These are phyloP conservation scores for Myriosclerotinia scirpicola DNA, from an alignment of 2,329 filamentous ascomycete genomes.

Conservation along the genomic window DNA sequence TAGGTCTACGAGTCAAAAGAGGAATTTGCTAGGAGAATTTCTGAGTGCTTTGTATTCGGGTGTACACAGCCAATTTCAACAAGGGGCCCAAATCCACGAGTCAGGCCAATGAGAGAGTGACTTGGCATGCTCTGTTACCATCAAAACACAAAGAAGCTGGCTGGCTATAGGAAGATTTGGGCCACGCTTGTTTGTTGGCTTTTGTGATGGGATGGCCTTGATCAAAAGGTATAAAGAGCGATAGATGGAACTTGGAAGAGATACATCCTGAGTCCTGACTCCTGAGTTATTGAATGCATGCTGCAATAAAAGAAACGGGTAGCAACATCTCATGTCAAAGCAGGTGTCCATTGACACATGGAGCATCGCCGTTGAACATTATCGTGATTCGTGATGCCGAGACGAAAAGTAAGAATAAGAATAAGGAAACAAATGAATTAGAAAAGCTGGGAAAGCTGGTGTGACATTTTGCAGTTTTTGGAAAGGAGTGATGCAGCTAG, in stretches of 20 bases:
- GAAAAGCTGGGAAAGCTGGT: not conserved
- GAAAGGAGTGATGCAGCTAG: constrained; percentile 6
- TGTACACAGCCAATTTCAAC: constrained; percentile 19
- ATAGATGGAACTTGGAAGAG: not conserved
- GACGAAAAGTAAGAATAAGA: constrained; percentile 10
- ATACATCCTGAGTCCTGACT: not conserved
- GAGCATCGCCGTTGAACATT: constrained; percentile 22
- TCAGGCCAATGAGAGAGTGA: constrained; percentile 6
- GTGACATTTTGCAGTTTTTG: constrained; percentile 1
- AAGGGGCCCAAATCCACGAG: not conserved
- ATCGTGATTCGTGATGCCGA: constrained; percentile 25
- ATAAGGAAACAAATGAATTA: not conserved
- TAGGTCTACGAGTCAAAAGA: not conserved
- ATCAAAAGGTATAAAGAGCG: not conserved
- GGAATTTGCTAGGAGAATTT: constrained; percentile 14
- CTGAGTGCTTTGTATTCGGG: constrained; percentile 8
- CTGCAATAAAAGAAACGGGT: constrained; percentile 5
- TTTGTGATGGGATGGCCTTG: not conserved
- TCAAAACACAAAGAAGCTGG: not conserved
- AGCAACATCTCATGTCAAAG: constrained; percentile 16
- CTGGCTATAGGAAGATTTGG: not conserved
- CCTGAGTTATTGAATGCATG: not conserved
- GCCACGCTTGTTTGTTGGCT: not conserved
- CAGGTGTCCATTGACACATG: constrained; percentile 19
- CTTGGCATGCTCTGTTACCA: constrained; percentile 7